phyloP scores from a whole-genome alignment of 2,329 filamentous ascomycete species.

The Phialophora expanda region DNA sequence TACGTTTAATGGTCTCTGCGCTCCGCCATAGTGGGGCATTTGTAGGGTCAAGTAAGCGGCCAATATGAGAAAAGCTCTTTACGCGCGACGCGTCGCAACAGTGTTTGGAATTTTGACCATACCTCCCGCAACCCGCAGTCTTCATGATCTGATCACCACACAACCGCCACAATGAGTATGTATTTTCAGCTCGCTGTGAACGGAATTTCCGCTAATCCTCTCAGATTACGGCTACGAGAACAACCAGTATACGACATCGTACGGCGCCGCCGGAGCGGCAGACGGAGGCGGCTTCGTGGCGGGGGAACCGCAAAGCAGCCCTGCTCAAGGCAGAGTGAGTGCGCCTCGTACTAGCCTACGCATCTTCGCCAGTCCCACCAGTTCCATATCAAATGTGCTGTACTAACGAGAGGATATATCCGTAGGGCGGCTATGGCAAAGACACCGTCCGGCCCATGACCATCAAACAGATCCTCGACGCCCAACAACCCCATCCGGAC shows the following conservation, averaged over 20 bases:
- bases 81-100: conserved; percentile 24
- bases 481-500: conserved; percentile 74
- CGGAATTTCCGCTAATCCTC: conserved; percentile 4
- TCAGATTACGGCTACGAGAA: conserved; percentile 44
- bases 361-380: background rate
- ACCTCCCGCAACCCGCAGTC: background rate
- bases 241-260: conserved; percentile 61
- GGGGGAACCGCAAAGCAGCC: conserved; percentile 55
- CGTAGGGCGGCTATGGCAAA: conserved; percentile 63
- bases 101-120: conserved; percentile 4
- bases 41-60: conserved; percentile 9
- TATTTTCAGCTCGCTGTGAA: background rate
- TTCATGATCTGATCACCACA: background rate
- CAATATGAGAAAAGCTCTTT: conserved; percentile 18
- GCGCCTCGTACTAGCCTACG: background rate
- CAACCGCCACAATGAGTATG: conserved; percentile 27
- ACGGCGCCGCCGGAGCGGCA: conserved; percentile 60
- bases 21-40: conserved; percentile 11
- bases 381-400: background rate
- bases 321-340: conserved; percentile 50
- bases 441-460: conserved; percentile 92
- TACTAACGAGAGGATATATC: background rate
- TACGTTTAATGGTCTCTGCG: background rate
- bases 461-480: conserved; percentile 90
- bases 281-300: conserved; percentile 66